A percentile compares a stretch with the other conserved stretches of the same genome.
phyloP scores from a whole-genome alignment of 163 green algal species.

The Smithsoniella earleae region DNA sequence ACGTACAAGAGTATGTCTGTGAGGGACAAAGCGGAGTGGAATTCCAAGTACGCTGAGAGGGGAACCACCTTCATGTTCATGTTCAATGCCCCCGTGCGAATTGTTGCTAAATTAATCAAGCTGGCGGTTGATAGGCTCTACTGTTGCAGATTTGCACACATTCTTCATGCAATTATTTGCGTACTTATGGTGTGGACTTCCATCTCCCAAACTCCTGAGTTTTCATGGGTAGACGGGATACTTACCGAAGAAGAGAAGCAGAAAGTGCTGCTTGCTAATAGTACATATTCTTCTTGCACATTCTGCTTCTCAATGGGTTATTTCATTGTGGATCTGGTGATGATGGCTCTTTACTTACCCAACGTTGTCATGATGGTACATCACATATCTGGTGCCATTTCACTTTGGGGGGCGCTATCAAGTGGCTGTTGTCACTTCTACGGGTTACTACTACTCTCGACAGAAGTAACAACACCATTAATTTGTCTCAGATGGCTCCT shows the following conservation, averaged over 20 bases:
- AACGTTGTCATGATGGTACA: conserved; percentile 11
- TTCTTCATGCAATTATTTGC: background rate
- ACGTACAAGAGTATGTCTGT: background rate
- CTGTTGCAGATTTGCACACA: conserved; percentile 18
- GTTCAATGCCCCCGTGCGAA: background rate
- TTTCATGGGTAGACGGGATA: background rate
- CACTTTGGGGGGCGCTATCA: background rate
- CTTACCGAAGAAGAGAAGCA: background rate
- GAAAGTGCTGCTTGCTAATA: conserved; percentile 1
- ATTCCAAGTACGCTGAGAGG: background rate
- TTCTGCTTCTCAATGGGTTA: conserved; percentile 28
- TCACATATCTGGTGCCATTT: background rate
- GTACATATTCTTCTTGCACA: background rate
- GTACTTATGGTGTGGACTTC: background rate
- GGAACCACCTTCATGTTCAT: background rate
- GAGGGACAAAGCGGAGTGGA: background rate
- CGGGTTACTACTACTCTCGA: conserved; percentile 20
- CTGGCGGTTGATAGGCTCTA: background rate
- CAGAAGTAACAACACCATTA: conserved; percentile 12
- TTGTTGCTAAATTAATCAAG: background rate
- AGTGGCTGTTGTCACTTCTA: conserved; percentile 19
- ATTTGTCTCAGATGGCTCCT: conserved; percentile 24
- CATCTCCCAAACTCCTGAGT: background rate
- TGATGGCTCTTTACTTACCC: background rate
- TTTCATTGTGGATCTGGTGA: conserved; percentile 11